These are phyloP conservation scores for Hypoxylon fuscum DNA, from an alignment of 495 filamentous ascomycete genomes.

Conservation along the genomic window DNA sequence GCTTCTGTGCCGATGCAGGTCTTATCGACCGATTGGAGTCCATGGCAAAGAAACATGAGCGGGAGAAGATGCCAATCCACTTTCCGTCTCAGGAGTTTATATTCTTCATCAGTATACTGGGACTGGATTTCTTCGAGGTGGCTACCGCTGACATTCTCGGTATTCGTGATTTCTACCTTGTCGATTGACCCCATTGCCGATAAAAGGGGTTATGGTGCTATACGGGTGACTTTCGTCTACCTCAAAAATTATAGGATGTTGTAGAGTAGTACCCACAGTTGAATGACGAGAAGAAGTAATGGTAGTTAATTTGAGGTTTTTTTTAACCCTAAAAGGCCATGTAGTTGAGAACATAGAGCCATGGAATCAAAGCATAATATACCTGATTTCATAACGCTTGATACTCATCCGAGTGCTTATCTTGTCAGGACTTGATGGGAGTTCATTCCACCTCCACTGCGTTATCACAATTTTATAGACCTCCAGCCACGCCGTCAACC, in stretches of 20 bases:
- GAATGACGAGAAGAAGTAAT: no score
- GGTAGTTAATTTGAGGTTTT: no score
- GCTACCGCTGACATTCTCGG: not conserved
- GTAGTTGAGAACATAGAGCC: no score
- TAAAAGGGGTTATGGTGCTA: not conserved
- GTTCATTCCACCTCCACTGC: conserved; percentile 8
- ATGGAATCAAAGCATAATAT: no score
- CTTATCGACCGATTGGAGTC: conserved; percentile 39
- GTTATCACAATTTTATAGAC: conserved; percentile 30
- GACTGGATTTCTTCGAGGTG: conserved; percentile 3
- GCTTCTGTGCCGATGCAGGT: conserved; percentile 36
- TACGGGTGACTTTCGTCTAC: no score
- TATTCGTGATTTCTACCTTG: not conserved
- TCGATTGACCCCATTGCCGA: conserved; percentile 19
- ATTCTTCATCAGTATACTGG: conserved; percentile 37
- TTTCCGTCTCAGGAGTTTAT: conserved; percentile 30
- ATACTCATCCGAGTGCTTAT: no score
- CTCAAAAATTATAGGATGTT: no score
- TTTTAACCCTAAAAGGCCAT: no score
- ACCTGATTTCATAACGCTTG: no score
- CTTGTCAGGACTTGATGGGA: not conserved
- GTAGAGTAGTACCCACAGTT: no score
- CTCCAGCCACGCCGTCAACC: conserved; percentile 13
- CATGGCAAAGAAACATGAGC: conserved; percentile 41
- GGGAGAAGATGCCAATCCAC: conserved; percentile 37